These are phyloP conservation scores for Extremus antarcticus DNA, from an alignment of 495 filamentous ascomycete species.

Conservation along the genomic window DNA sequence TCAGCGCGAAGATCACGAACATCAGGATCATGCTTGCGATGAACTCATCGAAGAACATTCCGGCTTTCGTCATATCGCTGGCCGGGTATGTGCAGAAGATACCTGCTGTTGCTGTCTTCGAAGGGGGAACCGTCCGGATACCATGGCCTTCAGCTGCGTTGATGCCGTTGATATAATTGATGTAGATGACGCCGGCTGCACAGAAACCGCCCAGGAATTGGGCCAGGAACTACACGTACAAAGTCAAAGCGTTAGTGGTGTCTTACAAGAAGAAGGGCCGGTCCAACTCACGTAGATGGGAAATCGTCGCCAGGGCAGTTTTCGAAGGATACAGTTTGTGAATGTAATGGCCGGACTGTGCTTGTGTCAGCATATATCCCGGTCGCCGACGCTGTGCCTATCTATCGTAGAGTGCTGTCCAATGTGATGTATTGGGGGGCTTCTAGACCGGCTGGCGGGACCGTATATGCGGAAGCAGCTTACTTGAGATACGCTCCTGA, in stretches of 20 bases:
- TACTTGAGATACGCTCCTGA: constrained; percentile 52
- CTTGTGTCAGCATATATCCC: background rate
- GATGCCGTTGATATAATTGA: constrained; percentile 23
- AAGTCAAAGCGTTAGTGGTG: no score
- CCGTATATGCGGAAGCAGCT: background rate
- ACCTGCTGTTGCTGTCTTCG: constrained; percentile 44
- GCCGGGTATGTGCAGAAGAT: constrained; percentile 58
- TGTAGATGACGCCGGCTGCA: constrained; percentile 27
- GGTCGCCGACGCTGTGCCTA: no score
- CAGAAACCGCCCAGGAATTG: constrained; percentile 27
- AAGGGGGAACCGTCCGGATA: constrained; percentile 43
- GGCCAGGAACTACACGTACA: constrained; percentile 25
- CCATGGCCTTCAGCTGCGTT: constrained; percentile 7
- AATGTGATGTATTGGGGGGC: no score
- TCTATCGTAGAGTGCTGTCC: no score
- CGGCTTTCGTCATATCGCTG: constrained; percentile 45
- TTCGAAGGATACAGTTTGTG: constrained; percentile 49
- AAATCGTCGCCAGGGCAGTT: constrained; percentile 45
- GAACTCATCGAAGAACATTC: constrained; percentile 54
- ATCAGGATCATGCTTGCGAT: constrained; percentile 50
- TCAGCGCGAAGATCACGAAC: constrained; percentile 57
- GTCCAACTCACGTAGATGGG: no score
- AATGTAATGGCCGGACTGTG: constrained; percentile 54
- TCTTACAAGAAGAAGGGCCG: no score
- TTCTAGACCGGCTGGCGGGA: no score